phyloP scores from a whole-genome alignment of 108 stramenopile species.

The Thalassiosira profunda region DNA sequence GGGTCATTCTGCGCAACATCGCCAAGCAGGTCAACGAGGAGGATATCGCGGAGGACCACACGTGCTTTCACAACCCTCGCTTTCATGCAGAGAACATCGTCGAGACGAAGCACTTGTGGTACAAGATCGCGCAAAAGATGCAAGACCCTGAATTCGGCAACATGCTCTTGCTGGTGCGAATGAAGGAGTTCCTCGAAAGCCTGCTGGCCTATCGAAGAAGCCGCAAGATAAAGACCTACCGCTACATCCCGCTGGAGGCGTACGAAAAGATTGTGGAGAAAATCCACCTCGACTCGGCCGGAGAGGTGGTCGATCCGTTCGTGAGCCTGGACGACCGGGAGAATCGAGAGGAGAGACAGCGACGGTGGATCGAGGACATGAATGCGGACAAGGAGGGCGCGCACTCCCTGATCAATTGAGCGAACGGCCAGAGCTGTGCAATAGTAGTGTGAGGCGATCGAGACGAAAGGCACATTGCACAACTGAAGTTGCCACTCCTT shows the following conservation, averaged over 20 bases:
- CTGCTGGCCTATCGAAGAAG: slow-evolving; percentile 47
- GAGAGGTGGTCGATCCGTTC: slow-evolving; percentile 83
- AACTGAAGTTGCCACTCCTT: too few species aligned
- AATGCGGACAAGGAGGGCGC: too few species aligned
- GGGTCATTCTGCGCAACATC: slow-evolving; percentile 83
- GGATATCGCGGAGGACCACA: slow-evolving; percentile 29
- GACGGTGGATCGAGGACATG: slow-evolving; percentile 66
- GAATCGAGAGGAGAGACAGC: slow-evolving; percentile 71
- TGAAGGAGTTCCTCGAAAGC: slow-evolving; percentile 75
- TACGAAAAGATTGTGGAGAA: slow-evolving; percentile 78
- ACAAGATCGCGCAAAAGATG: slow-evolving; percentile 68
- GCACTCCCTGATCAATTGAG: too few species aligned
- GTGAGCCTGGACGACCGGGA: slow-evolving; percentile 61
- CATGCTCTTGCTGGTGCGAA: slow-evolving; percentile 75
- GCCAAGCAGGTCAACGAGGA: slow-evolving; percentile 59
- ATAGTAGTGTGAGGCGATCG: too few species aligned
- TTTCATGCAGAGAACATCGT: slow-evolving; percentile 47
- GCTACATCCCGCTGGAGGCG: slow-evolving; percentile 58
- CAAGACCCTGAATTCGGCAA: slow-evolving; percentile 75
- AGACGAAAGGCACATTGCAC: too few species aligned
- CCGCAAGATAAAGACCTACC: slow-evolving; percentile 17
- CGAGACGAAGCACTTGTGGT: slow-evolving; percentile 83
- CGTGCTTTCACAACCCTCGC: slow-evolving; percentile 18
- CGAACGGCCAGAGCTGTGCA: too few species aligned
- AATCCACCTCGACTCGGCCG: slow-evolving; percentile 78